Conservation (phyloP, 1,284 basidiomycete species). For the Inonotus hispidus region DNA sequence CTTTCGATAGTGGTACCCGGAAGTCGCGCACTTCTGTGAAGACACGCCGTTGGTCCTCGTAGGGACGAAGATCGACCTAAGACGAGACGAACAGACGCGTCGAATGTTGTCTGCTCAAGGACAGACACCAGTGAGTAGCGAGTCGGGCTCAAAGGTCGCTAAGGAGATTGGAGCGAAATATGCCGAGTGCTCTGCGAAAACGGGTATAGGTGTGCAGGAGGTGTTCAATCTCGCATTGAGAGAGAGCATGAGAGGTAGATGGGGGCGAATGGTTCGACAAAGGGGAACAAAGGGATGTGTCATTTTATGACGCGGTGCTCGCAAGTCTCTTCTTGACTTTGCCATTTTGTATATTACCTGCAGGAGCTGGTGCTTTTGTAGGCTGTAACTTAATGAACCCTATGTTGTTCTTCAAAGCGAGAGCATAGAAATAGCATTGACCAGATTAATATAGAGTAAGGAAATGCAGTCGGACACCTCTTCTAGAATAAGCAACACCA, state of each 20-base stretch:
- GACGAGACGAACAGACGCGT: constrained; percentile 81
- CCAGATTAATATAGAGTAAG: background rate
- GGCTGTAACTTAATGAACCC: background rate
- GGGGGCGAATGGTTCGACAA: constrained; percentile 70
- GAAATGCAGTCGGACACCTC: background rate
- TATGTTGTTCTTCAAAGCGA: background rate
- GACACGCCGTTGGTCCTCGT: constrained; percentile 90
- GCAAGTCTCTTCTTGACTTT: background rate
- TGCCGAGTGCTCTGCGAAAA: constrained; percentile 93
- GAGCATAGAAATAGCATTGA: background rate
- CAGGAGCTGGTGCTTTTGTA: background rate
- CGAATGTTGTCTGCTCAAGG: constrained; percentile 94
- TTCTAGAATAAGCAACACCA: too few relatives aligned
- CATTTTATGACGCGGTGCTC: constrained; percentile 30
- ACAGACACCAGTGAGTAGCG: constrained; percentile 73
- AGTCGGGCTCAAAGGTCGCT: constrained; percentile 78
- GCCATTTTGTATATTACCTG: constrained; percentile 7
- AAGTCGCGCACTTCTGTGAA: constrained; percentile 97
- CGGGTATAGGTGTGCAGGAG: constrained; percentile 82
- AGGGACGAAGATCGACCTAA: constrained; percentile 90
- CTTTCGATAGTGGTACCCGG: constrained; percentile 82
- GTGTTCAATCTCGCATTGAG: constrained; percentile 89
- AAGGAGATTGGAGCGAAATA: constrained; percentile 95
- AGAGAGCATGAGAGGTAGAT: constrained; percentile 77
- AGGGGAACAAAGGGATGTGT: constrained; percentile 72